Evolutionary conservation across 495 filamentous ascomycete genomes (phyloP), one percentile per base, ranked within the genome.

Genomic region (Hyphodiscus hymeniophilus): DNA sequence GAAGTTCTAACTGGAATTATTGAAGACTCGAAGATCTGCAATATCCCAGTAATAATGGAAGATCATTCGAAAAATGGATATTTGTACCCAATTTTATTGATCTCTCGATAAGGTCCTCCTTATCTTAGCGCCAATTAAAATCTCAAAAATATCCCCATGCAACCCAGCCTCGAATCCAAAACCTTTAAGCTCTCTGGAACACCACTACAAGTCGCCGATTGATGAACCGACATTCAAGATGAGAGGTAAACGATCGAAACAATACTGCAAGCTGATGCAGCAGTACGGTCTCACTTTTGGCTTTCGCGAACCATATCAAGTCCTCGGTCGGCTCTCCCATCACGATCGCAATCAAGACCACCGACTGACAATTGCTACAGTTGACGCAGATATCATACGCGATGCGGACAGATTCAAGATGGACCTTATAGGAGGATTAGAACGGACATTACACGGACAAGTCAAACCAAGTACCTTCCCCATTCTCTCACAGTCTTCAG

Each of bases 191-290:
- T 28, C 26, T 28, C 5, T 10, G 10, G 5, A 28, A 28, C 26
- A 28, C n/a, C n/a, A n/a, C n/a, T n/a, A n/a, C n/a, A n/a, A n/a
- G n/a, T n/a, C n/a, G n/a, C n/a, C n/a, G n/a, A n/a, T n/a, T n/a
- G n/a, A n/a, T n/a, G n/a, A n/a, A n/a, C n/a, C n/a, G n/a, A n/a
- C n/a, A n/a, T n/a, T n/a, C 48, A 77, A 62, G 51, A 94, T 94
- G 88, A 79, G 85, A 60, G 89, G 87, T 48, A 96, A 96, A 65
- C 81, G 92, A 52, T 82, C 85, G 6, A 98, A 96, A 71, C 85
- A 89, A 63, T 98, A 97, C 67, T 82, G 87, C 60, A 94, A 94
- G 80, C 76, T 96, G 48, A 96, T 99, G 89, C 79, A 86, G 56
- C 80, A 89, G 59, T 97, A 89, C 78, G 77, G 79, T 58, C 70